Evolutionary conservation across 345 rosid genomes (phyloP).

Genomic region (Geranium rotundifolium): DNA sequence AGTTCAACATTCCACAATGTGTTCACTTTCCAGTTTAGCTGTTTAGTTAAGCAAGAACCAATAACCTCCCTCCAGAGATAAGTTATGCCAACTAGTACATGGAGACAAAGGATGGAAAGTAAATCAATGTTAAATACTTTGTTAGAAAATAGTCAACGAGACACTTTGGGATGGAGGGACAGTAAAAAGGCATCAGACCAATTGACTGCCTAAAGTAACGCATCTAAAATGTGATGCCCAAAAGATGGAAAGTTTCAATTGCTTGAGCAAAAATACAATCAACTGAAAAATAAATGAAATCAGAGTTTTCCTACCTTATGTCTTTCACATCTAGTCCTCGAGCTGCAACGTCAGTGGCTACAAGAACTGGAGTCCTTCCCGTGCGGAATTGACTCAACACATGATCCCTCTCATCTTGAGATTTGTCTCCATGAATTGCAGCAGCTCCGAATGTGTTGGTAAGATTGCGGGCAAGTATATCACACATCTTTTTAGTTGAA

Average conservation of each 20-base stretch:
- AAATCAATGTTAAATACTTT: too few relatives aligned
- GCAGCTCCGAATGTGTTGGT: constrained; percentile 76
- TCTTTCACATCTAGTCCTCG: constrained; percentile 87
- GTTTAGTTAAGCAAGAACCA: not conserved
- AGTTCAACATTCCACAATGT: not conserved
- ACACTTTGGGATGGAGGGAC: too few relatives aligned
- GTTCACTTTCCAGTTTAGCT: not conserved
- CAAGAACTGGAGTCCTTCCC: constrained; percentile 76
- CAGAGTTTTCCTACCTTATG: constrained; percentile 44
- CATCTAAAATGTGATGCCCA: not conserved
- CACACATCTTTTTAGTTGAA: constrained; percentile 89
- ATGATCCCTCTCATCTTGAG: constrained; percentile 73
- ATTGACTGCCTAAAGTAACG: not conserved
- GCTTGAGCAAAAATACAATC: not conserved
- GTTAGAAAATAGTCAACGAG: too few relatives aligned
- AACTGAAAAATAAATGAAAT: not conserved
- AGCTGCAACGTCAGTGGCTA: constrained; percentile 94
- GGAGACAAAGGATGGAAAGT: too few relatives aligned
- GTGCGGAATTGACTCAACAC: constrained; percentile 67
- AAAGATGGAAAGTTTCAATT: not conserved
- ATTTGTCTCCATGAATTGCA: constrained; percentile 88
- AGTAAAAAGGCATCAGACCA: not conserved
- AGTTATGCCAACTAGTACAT: too few relatives aligned
- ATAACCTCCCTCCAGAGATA: too few relatives aligned
- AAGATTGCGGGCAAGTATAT: constrained; percentile 70